Conservation (phyloP, 495 filamentous ascomycete species). For the Penicillium ochrochloron region DNA sequence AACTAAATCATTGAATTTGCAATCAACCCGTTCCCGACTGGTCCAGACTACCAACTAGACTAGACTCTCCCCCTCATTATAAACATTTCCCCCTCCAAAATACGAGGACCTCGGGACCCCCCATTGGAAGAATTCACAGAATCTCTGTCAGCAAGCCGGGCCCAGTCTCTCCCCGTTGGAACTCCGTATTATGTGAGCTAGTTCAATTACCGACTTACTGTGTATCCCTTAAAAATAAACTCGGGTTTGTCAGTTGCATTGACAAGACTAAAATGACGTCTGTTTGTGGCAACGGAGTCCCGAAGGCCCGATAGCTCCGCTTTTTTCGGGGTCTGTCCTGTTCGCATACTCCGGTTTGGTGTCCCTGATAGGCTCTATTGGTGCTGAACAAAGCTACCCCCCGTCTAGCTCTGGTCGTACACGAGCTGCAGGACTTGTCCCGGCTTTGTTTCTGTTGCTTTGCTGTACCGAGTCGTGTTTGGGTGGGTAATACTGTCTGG, state of each 20-base stretch:
- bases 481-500: not conserved
- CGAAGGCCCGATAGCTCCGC: conserved; percentile 23
- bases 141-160: conserved; percentile 27
- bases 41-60: not conserved
- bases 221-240: conserved; percentile 7
- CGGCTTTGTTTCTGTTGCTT: not conserved
- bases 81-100: not conserved
- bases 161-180: conserved; percentile 13
- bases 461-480: not conserved
- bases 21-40: not conserved
- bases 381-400: not conserved
- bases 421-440: not conserved
- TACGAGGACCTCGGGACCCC: conserved; percentile 1
- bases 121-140: not conserved
- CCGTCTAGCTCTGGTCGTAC: conserved; percentile 1
- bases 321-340: conserved; percentile 2
- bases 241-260: not conserved
- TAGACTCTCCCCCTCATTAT: not conserved
- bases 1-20: not conserved
- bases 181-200: not conserved
- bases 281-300: conserved; percentile 16
- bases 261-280: conserved; percentile 24
- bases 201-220: not conserved
- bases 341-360: not conserved
- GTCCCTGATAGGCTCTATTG: conserved; percentile 23